phyloP scores from a whole-genome alignment of 495 filamentous ascomycete species.

The Podospora sp. region DNA sequence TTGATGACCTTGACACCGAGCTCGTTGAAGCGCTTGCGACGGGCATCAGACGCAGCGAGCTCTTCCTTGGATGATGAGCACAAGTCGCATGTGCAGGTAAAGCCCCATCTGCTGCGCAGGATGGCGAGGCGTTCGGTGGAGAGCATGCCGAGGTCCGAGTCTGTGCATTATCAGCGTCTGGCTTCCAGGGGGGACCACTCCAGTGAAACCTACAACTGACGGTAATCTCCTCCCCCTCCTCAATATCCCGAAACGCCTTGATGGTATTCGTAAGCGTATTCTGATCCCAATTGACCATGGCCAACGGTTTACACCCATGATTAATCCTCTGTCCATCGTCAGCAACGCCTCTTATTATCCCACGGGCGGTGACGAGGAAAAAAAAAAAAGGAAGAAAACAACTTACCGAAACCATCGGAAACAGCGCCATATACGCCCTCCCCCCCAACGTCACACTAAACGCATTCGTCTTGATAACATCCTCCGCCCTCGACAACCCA shows the following conservation, averaged over 20 bases:
- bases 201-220: conserved; percentile 37
- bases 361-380: background rate
- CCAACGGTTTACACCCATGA: too few species aligned
- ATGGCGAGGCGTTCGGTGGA: conserved; percentile 29
- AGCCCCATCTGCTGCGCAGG: conserved; percentile 39
- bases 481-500: conserved; percentile 32
- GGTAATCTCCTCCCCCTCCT: conserved; percentile 39
- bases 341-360: too few species aligned
- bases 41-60: conserved; percentile 30
- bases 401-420: conserved; percentile 30
- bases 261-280: conserved; percentile 24
- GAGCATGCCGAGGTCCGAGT: conserved; percentile 35
- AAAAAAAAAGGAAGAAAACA: background rate
- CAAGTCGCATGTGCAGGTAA: conserved; percentile 39
- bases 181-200: background rate
- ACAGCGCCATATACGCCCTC: conserved; percentile 24
- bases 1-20: conserved; percentile 30
- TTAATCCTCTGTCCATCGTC: too few species aligned
- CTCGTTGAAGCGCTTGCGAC: conserved; percentile 28
- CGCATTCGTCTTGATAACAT: conserved; percentile 41
- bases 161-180: conserved; percentile 16
- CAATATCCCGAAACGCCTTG: conserved; percentile 39
- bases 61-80: conserved; percentile 31
- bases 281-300: conserved; percentile 8
- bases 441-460: conserved; percentile 28